Evolutionary conservation across 2,329 filamentous ascomycete species (phyloP).

Genomic region (Aspergillus tubingensis): DNA sequence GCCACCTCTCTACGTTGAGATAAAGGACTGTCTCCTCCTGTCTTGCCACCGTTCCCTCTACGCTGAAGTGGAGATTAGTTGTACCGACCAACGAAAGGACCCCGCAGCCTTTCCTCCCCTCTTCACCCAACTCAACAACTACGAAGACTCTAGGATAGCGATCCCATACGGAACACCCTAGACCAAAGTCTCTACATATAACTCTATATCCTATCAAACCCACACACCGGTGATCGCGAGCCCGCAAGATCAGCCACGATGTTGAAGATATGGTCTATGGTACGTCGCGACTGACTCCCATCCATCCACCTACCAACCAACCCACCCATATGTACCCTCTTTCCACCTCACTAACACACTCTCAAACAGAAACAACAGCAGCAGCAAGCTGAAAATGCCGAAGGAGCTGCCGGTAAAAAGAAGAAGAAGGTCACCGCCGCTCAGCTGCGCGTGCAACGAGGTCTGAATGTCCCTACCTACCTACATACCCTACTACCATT

Average conservation of each 20-base stretch:
- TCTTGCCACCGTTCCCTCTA: too few relatives aligned
- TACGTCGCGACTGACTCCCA: slow-evolving; percentile 45
- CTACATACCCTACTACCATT: background rate
- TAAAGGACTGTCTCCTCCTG: too few relatives aligned
- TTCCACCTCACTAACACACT: background rate
- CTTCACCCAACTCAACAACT: background rate
- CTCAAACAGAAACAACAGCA: slow-evolving; percentile 68
- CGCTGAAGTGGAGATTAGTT: background rate
- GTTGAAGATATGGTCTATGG: slow-evolving; percentile 99
- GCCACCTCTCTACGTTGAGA: too few relatives aligned
- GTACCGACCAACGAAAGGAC: background rate
- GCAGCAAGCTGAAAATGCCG: slow-evolving; percentile 92
- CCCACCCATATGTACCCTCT: background rate
- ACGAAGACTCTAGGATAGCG: too few relatives aligned
- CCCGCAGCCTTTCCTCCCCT: slow-evolving; percentile 3
- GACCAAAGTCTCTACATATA: background rate
- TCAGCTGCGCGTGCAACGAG: slow-evolving; percentile 93
- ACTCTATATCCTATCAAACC: background rate
- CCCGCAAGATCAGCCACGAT: slow-evolving; percentile 59
- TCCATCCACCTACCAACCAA: background rate
- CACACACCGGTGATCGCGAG: background rate
- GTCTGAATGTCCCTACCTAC: slow-evolving; percentile 50
- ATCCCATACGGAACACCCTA: background rate
- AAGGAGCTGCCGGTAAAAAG: slow-evolving; percentile 75
- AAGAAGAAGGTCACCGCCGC: slow-evolving; percentile 99